Conservation (phyloP, 345 rosid species). For the Nasturtium officinale region DNA sequence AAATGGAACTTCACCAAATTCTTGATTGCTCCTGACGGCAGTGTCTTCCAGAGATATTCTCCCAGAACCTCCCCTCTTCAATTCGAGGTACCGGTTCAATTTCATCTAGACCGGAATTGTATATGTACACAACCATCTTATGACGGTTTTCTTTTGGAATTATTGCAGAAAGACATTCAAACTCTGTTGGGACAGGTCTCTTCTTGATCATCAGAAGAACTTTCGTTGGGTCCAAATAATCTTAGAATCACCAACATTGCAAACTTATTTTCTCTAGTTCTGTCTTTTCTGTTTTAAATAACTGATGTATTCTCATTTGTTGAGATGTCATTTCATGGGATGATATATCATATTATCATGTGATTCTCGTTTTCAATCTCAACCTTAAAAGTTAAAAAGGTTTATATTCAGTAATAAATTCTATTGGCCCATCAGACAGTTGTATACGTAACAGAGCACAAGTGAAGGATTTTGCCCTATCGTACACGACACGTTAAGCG, state of each 20-base stretch:
- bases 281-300: constrained; percentile 16
- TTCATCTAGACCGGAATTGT: background rate
- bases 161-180: constrained; percentile 74
- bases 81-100: constrained; percentile 59
- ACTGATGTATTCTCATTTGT: constrained; percentile 4
- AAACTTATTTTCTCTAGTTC: constrained; percentile 1
- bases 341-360: constrained; percentile 15
- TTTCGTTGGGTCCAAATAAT: background rate
- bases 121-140: background rate
- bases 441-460: constrained; percentile 37
- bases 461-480: constrained; percentile 29
- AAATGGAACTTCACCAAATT: constrained; percentile 98
- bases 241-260: constrained; percentile 21
- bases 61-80: constrained; percentile 88
- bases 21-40: constrained; percentile 74
- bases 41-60: constrained; percentile 72
- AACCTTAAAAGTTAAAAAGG: background rate
- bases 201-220: constrained; percentile 24
- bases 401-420: background rate
- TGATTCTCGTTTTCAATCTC: constrained; percentile 12
- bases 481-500: constrained; percentile 37
- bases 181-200: constrained; percentile 56
- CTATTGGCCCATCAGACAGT: background rate
- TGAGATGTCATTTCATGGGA: constrained; percentile 7
- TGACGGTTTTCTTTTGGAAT: background rate